These are phyloP conservation scores for Solanum lycopersicoides DNA, from an alignment of 257 asterid species.

Conservation along the genomic window DNA sequence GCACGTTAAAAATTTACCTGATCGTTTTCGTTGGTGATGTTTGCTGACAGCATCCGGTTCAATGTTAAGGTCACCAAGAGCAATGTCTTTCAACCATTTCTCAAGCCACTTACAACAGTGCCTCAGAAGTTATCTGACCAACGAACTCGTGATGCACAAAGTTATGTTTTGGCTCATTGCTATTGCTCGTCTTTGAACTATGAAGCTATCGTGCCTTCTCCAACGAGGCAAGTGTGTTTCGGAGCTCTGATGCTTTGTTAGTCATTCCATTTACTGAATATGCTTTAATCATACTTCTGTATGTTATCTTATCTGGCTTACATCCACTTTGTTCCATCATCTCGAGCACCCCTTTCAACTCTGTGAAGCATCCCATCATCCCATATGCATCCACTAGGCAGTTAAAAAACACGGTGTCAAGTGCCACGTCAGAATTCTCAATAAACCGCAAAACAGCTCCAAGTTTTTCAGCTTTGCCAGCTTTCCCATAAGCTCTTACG, in stretches of 20 bases:
- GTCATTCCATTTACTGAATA: constrained; percentile 50
- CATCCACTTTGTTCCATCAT: constrained; percentile 73
- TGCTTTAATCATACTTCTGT: constrained; percentile 72
- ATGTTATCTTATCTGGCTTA: constrained; percentile 67
- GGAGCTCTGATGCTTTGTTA: constrained; percentile 53
- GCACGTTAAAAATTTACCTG: background rate
- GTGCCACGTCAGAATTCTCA: constrained; percentile 67
- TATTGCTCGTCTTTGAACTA: background rate
- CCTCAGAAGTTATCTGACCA: background rate
- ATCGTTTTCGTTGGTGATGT: background rate
- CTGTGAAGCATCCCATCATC: constrained; percentile 72
- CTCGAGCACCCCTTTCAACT: constrained; percentile 72
- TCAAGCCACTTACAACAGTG: background rate
- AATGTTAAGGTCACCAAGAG: background rate
- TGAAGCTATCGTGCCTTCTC: background rate
- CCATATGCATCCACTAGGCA: constrained; percentile 86
- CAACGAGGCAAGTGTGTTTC: constrained; percentile 38
- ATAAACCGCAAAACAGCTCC: constrained; percentile 40
- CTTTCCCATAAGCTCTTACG: constrained; percentile 65
- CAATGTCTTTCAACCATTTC: background rate
- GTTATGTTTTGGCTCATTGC: background rate
- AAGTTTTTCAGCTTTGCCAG: constrained; percentile 55
- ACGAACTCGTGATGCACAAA: background rate
- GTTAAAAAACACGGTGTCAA: constrained; percentile 72
- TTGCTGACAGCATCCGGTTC: background rate